These are phyloP conservation scores for Aspergillus unguis DNA, from an alignment of 2,329 filamentous ascomycete genomes.

Conservation along the genomic window DNA sequence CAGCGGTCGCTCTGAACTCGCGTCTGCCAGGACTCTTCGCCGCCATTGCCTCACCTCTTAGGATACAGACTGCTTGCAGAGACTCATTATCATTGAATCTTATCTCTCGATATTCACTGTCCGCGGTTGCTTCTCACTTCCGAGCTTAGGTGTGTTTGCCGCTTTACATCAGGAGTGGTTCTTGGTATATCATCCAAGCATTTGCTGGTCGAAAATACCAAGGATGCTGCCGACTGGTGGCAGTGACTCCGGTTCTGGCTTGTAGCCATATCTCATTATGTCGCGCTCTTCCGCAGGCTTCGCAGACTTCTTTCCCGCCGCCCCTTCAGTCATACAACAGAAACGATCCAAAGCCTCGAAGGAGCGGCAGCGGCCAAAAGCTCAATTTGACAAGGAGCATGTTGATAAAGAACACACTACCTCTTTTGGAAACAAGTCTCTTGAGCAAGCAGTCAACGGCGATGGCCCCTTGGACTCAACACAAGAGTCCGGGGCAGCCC, in stretches of 20 bases:
- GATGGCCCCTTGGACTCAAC: slow-evolving; percentile 15
- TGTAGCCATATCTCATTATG: slow-evolving; percentile 58
- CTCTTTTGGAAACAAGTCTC: slow-evolving; percentile 10
- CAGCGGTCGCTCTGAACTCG: slow-evolving; percentile 4
- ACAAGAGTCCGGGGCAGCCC: slow-evolving; percentile 14
- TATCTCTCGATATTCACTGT: not conserved
- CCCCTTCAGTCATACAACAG: slow-evolving; percentile 60
- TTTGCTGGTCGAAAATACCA: slow-evolving; percentile 23
- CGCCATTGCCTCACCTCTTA: not conserved
- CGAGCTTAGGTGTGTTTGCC: slow-evolving; percentile 9
- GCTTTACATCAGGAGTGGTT: slow-evolving; percentile 18
- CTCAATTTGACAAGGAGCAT: slow-evolving; percentile 24
- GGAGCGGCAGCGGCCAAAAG: slow-evolving; percentile 60
- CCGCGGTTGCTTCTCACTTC: not conserved
- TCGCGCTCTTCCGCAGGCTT: slow-evolving; percentile 79
- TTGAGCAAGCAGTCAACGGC: slow-evolving; percentile 15
- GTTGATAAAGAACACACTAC: slow-evolving; percentile 14
- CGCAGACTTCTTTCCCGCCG: slow-evolving; percentile 81
- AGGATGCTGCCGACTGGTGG: slow-evolving; percentile 41
- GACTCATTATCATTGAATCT: not conserved
- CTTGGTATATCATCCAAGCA: slow-evolving; percentile 23
- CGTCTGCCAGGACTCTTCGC: slow-evolving; percentile 2
- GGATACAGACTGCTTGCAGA: not conserved
- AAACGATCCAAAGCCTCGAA: slow-evolving; percentile 50
- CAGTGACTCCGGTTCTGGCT: slow-evolving; percentile 34